phyloP scores from a whole-genome alignment of 2,329 filamentous ascomycete genomes.

The Nothopassalora personata region DNA sequence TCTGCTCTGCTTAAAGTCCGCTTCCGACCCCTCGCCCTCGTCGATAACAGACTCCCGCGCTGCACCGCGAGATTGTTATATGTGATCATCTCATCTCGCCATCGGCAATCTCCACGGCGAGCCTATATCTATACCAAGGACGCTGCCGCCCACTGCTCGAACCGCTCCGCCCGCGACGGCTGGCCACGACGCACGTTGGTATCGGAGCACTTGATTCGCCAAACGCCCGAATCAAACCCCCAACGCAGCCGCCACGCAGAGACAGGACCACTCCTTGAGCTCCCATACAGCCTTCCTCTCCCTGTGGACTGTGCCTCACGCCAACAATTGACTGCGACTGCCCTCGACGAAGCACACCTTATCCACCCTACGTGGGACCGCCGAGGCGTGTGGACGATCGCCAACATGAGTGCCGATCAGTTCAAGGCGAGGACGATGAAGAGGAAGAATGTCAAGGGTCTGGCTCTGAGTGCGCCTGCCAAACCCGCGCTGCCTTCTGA shows the following conservation, averaged over 20 bases:
- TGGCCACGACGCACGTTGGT: neutral
- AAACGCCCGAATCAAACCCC: neutral
- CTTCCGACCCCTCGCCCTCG: neutral
- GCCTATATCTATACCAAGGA: neutral
- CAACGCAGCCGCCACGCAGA: neutral
- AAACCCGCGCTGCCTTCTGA: slow-evolving; percentile 67
- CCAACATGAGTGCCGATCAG: slow-evolving; percentile 48
- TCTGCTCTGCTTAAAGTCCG: neutral
- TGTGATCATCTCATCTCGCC: neutral
- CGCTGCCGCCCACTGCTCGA: neutral
- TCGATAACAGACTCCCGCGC: neutral
- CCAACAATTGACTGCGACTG: neutral
- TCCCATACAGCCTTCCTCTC: neutral
- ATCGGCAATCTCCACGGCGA: neutral
- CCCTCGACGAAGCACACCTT: neutral
- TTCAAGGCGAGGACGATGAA: slow-evolving; percentile 78
- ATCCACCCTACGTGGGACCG: slow-evolving; percentile 7
- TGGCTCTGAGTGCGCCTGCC: slow-evolving; percentile 76
- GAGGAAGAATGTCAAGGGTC: slow-evolving; percentile 97
- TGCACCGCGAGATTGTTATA: neutral
- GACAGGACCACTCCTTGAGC: neutral
- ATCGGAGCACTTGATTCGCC: neutral
- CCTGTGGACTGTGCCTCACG: neutral
- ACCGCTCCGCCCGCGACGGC: neutral
- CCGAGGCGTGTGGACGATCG: slow-evolving; percentile 10